A percentile compares a stretch with the other conserved stretches of the same genome.
Conservation (phyloP, 2,329 filamentous ascomycete species). For the Emydomyces testavorans region DNA sequence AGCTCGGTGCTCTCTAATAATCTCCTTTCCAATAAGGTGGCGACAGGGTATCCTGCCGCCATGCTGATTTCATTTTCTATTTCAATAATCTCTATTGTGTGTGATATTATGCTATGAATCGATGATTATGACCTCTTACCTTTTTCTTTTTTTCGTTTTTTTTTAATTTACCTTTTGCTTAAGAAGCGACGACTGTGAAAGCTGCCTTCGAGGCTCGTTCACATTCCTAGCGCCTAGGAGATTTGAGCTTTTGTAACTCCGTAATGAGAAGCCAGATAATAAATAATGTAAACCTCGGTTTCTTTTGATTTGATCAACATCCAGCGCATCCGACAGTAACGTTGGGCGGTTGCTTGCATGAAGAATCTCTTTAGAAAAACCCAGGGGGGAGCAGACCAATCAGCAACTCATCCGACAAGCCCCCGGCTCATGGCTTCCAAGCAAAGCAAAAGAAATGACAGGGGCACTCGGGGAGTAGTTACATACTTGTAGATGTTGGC, state of each 20-base stretch:
- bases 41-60: background rate
- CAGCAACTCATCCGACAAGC: background rate
- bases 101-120: background rate
- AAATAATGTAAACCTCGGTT: background rate
- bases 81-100: background rate
- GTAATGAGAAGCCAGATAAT: too few relatives aligned
- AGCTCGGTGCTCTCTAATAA: background rate
- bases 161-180: background rate
- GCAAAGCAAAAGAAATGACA: too few relatives aligned
- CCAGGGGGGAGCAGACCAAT: background rate
- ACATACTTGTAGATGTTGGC: too few relatives aligned
- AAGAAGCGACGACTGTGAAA: background rate
- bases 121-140: constrained; percentile 13
- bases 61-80: constrained; percentile 2
- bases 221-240: too few relatives aligned
- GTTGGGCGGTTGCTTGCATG: background rate
- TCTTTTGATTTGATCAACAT: too few relatives aligned
- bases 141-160: background rate
- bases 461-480: too few relatives aligned
- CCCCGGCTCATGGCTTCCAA: too few relatives aligned
- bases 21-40: background rate
- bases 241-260: too few relatives aligned
- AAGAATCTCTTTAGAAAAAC: background rate
- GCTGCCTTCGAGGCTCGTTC: too few relatives aligned
- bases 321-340: too few relatives aligned